Evolutionary conservation across 257 asterid genomes (phyloP).

Genomic region (Dorcoceras hygrometricum): DNA sequence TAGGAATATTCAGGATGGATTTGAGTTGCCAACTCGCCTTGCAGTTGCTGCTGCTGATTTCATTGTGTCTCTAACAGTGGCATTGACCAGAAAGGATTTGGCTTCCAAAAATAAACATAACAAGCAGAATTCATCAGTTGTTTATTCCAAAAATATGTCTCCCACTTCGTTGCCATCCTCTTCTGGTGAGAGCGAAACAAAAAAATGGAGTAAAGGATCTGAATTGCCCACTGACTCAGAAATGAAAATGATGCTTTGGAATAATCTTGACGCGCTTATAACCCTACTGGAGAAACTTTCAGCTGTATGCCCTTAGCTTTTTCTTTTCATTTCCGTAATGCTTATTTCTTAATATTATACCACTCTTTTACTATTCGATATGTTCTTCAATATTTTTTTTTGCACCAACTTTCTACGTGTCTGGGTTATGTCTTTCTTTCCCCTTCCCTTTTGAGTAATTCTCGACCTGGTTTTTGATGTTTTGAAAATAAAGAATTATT

Average conservation of each 20-base stretch:
- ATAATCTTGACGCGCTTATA: constrained; percentile 56
- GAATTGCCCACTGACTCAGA: constrained; percentile 42
- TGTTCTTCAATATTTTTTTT: constrained; percentile 3
- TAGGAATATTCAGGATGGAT: constrained; percentile 74
- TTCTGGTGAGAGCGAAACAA: constrained; percentile 32
- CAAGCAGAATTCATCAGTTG: constrained; percentile 41
- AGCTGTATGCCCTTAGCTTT: constrained; percentile 51
- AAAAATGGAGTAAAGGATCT: constrained; percentile 36
- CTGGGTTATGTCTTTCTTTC: background rate
- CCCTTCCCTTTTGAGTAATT: background rate
- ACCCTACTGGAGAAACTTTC: constrained; percentile 65
- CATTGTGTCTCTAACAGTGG: constrained; percentile 59
- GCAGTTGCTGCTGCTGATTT: constrained; percentile 90
- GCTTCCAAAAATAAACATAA: constrained; percentile 35
- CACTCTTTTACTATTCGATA: background rate
- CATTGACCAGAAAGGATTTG: constrained; percentile 53
- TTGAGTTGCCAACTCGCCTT: constrained; percentile 93
- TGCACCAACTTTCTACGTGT: background rate
- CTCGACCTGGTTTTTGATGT: no score
- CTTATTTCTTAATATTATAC: constrained; percentile 11
- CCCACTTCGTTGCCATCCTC: constrained; percentile 32
- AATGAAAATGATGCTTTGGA: constrained; percentile 71
- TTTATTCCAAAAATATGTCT: constrained; percentile 35
- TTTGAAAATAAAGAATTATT: no score
- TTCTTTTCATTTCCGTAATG: constrained; percentile 18